phyloP scores from a whole-genome alignment of 352 stramenopile genomes.

The Discostella stelligera region DNA sequence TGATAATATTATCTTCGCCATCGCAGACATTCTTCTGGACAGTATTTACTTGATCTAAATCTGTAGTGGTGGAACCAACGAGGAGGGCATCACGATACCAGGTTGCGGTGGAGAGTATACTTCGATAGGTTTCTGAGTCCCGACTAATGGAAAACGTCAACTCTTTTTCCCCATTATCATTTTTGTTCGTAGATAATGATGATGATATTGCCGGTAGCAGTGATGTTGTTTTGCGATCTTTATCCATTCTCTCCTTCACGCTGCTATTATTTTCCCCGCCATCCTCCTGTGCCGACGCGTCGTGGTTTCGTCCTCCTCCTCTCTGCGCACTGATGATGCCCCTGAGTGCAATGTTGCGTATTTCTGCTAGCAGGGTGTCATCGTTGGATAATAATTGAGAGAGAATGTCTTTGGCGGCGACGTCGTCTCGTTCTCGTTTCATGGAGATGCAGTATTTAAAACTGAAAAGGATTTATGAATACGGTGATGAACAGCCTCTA shows the following conservation, averaged over 20 bases:
- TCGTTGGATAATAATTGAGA: slow-evolving; percentile 28
- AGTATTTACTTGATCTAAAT: slow-evolving; percentile 16
- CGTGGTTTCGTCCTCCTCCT: not conserved
- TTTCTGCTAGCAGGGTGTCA: slow-evolving; percentile 35
- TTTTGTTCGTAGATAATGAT: not conserved
- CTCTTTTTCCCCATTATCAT: slow-evolving; percentile 13
- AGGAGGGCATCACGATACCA: slow-evolving; percentile 46
- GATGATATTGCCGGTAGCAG: too few relatives aligned
- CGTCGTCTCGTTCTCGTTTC: slow-evolving; percentile 9
- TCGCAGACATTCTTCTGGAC: not conserved
- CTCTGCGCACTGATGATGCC: slow-evolving; percentile 11
- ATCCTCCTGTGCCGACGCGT: not conserved
- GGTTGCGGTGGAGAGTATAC: slow-evolving; percentile 34
- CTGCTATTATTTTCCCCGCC: not conserved
- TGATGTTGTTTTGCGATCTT: not conserved
- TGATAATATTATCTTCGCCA: not conserved
- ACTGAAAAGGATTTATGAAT: too few relatives aligned
- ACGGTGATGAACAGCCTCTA: too few relatives aligned
- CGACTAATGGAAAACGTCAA: slow-evolving; percentile 33
- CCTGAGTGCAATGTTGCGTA: slow-evolving; percentile 26
- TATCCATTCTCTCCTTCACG: slow-evolving; percentile 9
- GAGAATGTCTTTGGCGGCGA: slow-evolving; percentile 34
- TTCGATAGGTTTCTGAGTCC: slow-evolving; percentile 40
- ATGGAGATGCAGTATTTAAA: too few relatives aligned
- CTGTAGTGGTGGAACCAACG: slow-evolving; percentile 8